Conservation (phyloP, 139 green algal genomes). For the Closterium sp. region DNA sequence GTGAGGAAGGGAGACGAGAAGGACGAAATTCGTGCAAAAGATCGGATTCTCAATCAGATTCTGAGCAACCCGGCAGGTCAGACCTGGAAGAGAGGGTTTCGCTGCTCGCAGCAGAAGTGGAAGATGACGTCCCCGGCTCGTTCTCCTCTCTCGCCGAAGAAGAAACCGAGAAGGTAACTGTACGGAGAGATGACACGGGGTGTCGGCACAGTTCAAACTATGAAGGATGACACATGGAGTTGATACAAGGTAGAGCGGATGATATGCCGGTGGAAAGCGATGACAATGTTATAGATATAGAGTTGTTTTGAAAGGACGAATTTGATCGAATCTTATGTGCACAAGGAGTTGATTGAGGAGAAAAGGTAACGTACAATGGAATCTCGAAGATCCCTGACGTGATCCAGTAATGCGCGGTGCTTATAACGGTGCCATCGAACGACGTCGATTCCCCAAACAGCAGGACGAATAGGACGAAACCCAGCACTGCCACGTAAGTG, state of each 20-base stretch:
- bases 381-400: background rate
- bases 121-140: constrained; percentile 1
- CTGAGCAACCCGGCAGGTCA: background rate
- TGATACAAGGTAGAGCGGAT: background rate
- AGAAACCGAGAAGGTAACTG: constrained; percentile 1
- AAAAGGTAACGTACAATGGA: background rate
- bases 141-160: constrained; percentile 3
- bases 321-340: background rate
- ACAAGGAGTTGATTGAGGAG: background rate
- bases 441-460: constrained; percentile 17
- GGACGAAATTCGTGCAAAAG: too few relatives aligned
- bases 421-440: constrained; percentile 27
- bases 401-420: constrained; percentile 12
- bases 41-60: too few relatives aligned
- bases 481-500: constrained; percentile 8
- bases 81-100: constrained; percentile 36
- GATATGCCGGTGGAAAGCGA: background rate
- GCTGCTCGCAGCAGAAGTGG: constrained; percentile 31
- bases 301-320: background rate
- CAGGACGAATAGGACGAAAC: background rate
- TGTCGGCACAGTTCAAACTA: background rate
- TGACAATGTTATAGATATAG: background rate
- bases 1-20: too few relatives aligned
- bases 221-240: background rate
- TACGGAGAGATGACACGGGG: background rate